Evolutionary conservation across 768 basidiomycete species (phyloP).

Genomic region (Boletus reticulatus): DNA sequence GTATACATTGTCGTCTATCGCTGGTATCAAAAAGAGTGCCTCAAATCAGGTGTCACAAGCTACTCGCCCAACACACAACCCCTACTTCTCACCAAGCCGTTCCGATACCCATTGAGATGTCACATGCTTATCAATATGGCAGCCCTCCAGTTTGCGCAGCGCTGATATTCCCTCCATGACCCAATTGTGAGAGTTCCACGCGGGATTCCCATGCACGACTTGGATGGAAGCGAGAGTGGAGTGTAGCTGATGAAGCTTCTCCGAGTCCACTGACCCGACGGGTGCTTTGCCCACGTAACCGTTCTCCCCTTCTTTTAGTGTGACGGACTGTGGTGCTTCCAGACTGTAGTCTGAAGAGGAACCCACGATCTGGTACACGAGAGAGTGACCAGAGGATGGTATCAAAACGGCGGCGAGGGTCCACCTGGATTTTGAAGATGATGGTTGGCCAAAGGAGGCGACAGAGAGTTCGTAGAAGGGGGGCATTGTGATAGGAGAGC

Average conservation of each 20-base stretch:
- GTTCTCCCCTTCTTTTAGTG: conserved; percentile 29
- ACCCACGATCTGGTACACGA: conserved; percentile 32
- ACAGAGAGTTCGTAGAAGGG: conserved; percentile 34
- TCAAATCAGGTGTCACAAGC: conserved; percentile 8
- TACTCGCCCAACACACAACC: not conserved
- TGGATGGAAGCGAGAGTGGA: conserved; percentile 26
- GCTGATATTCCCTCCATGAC: conserved; percentile 32
- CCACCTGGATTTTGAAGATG: conserved; percentile 24
- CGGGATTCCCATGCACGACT: conserved; percentile 25
- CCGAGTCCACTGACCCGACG: conserved; percentile 29
- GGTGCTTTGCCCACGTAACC: conserved; percentile 22
- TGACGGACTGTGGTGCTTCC: conserved; percentile 34
- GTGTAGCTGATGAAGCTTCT: conserved; percentile 28
- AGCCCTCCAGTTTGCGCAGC: conserved; percentile 28
- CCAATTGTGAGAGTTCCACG: conserved; percentile 30
- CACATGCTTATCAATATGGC: conserved; percentile 29
- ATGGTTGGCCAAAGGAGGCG: conserved; percentile 24
- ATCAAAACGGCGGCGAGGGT: conserved; percentile 29
- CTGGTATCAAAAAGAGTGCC: conserved; percentile 22
- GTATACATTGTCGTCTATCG: conserved; percentile 18
- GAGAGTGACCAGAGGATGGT: conserved; percentile 26
- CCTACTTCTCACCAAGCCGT: conserved; percentile 26
- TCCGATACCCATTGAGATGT: conserved; percentile 30
- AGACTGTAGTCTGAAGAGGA: conserved; percentile 27
- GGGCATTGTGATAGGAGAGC: conserved; percentile 23